phyloP scores from a whole-genome alignment of 75 land plant species.

The Picea sitchensis region DNA sequence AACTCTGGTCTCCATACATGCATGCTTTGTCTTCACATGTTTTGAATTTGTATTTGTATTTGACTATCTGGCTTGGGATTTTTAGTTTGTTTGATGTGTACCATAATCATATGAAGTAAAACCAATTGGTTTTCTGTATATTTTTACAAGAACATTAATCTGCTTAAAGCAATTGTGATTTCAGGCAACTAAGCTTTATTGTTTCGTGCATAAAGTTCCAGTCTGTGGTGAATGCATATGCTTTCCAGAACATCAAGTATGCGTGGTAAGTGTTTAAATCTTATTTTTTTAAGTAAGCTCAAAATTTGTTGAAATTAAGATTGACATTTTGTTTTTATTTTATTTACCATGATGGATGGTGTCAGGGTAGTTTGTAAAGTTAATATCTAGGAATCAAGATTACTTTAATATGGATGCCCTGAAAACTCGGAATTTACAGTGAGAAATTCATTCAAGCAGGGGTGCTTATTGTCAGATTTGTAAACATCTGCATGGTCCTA shows the following conservation, averaged over 20 bases:
- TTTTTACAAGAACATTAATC: slow-evolving; percentile 1
- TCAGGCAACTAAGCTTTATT: slow-evolving; percentile 96
- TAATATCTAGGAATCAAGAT: no score
- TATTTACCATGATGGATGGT: no score
- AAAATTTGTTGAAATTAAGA: no score
- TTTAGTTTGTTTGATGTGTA: no score
- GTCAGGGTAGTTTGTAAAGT: no score
- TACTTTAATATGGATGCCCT: no score
- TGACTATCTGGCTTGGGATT: no score
- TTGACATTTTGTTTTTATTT: no score
- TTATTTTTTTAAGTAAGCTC: no score
- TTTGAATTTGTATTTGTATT: no score
- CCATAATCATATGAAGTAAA: neutral
- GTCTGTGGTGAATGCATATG: slow-evolving; percentile 98
- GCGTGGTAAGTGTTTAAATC: slow-evolving; percentile 63
- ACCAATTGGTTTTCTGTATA: neutral
- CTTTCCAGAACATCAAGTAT: slow-evolving; percentile 80
- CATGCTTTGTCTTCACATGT: no score
- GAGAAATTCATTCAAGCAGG: neutral
- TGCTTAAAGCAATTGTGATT: slow-evolving; percentile 5
- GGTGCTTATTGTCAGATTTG: neutral
- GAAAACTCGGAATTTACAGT: neutral
- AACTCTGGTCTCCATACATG: no score
- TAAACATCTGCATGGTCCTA: neutral
- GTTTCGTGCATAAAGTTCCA: slow-evolving; percentile 95